Conservation (phyloP, 192 early-diverging fungal species). For the Linnemannia schmuckeri region DNA sequence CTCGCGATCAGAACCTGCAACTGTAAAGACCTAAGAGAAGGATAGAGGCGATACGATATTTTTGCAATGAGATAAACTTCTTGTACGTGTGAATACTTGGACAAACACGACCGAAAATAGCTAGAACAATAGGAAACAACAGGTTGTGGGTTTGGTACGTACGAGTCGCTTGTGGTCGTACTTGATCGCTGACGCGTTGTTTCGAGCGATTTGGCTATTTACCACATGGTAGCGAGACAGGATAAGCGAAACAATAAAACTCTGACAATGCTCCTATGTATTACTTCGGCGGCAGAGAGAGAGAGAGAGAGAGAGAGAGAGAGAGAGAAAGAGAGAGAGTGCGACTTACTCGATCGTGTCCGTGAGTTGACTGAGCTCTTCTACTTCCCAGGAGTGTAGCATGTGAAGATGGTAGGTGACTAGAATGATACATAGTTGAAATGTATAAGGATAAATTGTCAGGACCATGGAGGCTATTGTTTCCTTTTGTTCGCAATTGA, state of each 20-base stretch:
- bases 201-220: slow-evolving; percentile 26
- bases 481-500: too few relatives aligned
- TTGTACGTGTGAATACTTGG: too few relatives aligned
- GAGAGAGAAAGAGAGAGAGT: neutral
- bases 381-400: slow-evolving; percentile 19
- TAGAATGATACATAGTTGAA: neutral
- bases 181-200: slow-evolving; percentile 31
- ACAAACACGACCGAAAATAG: neutral
- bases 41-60: neutral
- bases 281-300: neutral
- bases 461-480: too few relatives aligned
- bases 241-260: neutral
- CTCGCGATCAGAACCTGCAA: slow-evolving; percentile 15
- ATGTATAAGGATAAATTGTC: too few relatives aligned
- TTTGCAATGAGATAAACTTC: neutral
- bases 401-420: slow-evolving; percentile 29
- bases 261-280: too few relatives aligned
- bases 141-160: neutral
- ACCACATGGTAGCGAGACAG: too few relatives aligned
- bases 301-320: neutral
- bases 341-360: slow-evolving; percentile 26
- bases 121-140: neutral
- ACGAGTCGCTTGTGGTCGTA: slow-evolving; percentile 27
- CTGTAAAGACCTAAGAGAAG: slow-evolving; percentile 16
- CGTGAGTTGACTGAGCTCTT: slow-evolving; percentile 13